phyloP scores from a whole-genome alignment of 208 protist species.

The Wallacemonas sp. region DNA sequence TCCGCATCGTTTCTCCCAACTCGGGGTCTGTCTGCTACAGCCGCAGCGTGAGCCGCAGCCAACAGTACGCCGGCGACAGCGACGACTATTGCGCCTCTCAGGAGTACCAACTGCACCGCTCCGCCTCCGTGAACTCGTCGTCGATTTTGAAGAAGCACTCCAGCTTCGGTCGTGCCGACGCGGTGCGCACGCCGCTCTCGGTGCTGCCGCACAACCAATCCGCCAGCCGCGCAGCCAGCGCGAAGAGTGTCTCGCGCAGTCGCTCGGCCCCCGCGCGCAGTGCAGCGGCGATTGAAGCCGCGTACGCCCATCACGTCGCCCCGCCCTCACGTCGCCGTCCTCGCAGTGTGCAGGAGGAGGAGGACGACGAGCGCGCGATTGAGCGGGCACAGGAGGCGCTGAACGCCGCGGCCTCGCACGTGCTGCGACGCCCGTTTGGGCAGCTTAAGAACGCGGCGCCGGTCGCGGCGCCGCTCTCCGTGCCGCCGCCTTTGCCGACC shows the following conservation, averaged over 20 bases:
- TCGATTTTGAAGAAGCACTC: conserved; percentile 21
- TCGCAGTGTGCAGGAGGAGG: not conserved
- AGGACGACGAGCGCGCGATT: conserved; percentile 35
- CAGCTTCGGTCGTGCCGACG: conserved; percentile 7
- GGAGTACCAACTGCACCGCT: not conserved
- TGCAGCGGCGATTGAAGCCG: not conserved
- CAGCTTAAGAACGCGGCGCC: not conserved
- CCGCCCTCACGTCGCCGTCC: not conserved
- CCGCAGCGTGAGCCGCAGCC: conserved; percentile 12
- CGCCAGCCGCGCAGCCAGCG: not conserved
- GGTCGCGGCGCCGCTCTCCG: not conserved
- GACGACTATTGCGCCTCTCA: not conserved
- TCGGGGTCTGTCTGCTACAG: conserved; percentile 31
- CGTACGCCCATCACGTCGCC: not conserved
- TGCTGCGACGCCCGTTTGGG: conserved; percentile 37
- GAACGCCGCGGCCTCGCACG: conserved; percentile 23
- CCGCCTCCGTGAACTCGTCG: not conserved
- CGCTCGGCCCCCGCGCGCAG: conserved; percentile 4
- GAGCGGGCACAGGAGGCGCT: conserved; percentile 38
- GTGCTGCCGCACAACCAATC: conserved; percentile 12
- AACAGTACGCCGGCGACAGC: not conserved
- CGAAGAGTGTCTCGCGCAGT: conserved; percentile 19
- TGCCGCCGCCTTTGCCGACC: not conserved
- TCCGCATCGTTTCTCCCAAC: conserved; percentile 46
- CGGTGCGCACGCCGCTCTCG: not conserved